Evolutionary conservation across 139 green algal genomes (phyloP), one percentile per base, ranked within the genome.

Genomic region (Gonium pectorale): DNA sequence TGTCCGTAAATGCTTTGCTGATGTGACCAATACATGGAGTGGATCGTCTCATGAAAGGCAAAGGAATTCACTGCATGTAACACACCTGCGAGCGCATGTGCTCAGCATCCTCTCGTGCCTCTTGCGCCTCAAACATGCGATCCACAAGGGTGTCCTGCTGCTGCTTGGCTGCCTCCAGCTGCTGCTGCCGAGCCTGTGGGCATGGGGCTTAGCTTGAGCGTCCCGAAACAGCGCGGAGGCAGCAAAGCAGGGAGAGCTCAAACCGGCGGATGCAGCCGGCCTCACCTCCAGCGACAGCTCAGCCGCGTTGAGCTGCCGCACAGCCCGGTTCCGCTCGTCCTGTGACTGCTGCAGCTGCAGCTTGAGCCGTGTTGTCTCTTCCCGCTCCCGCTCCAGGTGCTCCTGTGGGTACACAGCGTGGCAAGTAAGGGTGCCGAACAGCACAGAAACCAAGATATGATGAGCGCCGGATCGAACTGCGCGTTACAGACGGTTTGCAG

Each of bases 101-200:
- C 60, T 83, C 77, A 5, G 60, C 62, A 43, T 83, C 62, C 77
- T 83, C 60, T 31, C 59, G 31, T 2, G 60, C 77, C 8, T 62
- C 43, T 43, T 83, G 60, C 15, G 62, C 77, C 40, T 83, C 77
- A 44, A 74, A 83, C 63, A 83, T 60, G 31, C 77, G 77, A n/a
- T 22, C 77, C 62, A 44, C 43, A 43, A 83, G 40, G 5, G 44
- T 46, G 0, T 83, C 62, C 77, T 83, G 77, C 41, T 73, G 60
- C 31, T 38, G 38, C 9, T 37, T 6, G 21, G 77, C 77, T 8
- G 60, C 77, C 43, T 63, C 62, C 33, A 83, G 44, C 77, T 83
- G 77, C 27, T 60, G n/a, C n/a, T 83, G 77, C 60, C 73, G 77
- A 11, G 77, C 60, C 77, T 83, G 73, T n/a, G n/a, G n/a, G n/a